These are phyloP conservation scores for Talaromyces sp. DNA, from an alignment of 2,329 filamentous ascomycete genomes.

Conservation along the genomic window DNA sequence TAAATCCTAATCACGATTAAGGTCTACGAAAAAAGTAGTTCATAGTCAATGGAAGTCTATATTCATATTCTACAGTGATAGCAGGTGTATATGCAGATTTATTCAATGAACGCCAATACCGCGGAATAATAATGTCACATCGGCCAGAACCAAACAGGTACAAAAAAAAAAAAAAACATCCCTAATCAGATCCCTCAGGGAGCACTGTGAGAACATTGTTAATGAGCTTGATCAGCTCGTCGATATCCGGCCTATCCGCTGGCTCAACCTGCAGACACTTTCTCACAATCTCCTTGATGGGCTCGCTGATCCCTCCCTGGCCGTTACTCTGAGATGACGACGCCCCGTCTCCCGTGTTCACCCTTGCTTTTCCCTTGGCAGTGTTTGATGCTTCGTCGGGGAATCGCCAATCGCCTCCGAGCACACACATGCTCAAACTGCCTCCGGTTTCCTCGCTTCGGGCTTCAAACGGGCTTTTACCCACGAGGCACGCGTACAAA, in stretches of 20 bases:
- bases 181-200: slow-evolving; percentile 39
- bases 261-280: slow-evolving; percentile 84
- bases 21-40: no score
- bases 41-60: not conserved
- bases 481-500: slow-evolving; percentile 92
- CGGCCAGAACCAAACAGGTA: not conserved
- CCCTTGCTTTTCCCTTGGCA: slow-evolving; percentile 54
- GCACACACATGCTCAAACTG: slow-evolving; percentile 82
- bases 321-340: not conserved
- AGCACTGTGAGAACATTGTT: slow-evolving; percentile 64
- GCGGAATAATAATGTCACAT: not conserved
- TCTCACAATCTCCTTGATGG: slow-evolving; percentile 80
- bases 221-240: slow-evolving; percentile 76
- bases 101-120: not conserved
- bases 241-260: slow-evolving; percentile 77
- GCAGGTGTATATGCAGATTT: not conserved
- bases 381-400: slow-evolving; percentile 71
- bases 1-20: no score
- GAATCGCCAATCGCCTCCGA: slow-evolving; percentile 94
- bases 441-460: slow-evolving; percentile 94
- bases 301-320: slow-evolving; percentile 59
- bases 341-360: slow-evolving; percentile 15
- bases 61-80: not conserved
- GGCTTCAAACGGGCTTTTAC: slow-evolving; percentile 95
- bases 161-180: not conserved